Base-by-base conservation (phyloP, 2,329 filamentous ascomycete genomes). In the Fusarium clavum region DNA sequence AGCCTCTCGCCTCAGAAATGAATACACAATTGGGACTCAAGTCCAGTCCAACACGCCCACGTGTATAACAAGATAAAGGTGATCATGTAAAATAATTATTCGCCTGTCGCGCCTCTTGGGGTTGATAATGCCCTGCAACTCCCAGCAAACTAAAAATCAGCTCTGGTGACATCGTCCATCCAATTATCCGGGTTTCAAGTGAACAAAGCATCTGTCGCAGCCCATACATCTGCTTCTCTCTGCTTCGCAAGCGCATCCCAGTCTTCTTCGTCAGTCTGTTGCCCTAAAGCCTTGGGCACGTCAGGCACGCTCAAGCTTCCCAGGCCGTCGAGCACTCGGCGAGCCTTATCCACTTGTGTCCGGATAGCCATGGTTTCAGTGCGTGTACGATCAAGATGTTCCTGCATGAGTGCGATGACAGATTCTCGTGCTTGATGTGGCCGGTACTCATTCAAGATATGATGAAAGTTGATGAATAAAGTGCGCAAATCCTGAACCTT, bases 371-470 rank as follows among this genome's bases (percentile, higher is more conserved):
- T 85, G 2, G 94, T 94, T 80, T 98, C 94, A 57, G 87, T 87
- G 71, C 87, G 88, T 58, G 91, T 91, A 72, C 84, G 86, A 72
- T 93, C 90, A 30, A 97, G 82, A 75, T 95, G 92, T 71, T 92
- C 91, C 80, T 97, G 92, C 92, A 98, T 94, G 83, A 95, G 88
- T 71, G 91, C 82, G 32, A 97, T 97, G 61, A 97, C 84, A 29
- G 91, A 94, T 82, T 98, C 94, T 46, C 95, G 84, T 25, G 94
- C 94, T 81, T 98, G 95, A 78, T 98, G 94, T 12, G 94, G 94
- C 32, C 95, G 88, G 81, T 97, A 98, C 79, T 97, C 91, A 79
- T 99, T 99, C 71, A 98, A 89, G 57, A 97, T 86, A 76, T 97
- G 93, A 80, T 98, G 94, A 76, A 97, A 92, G 79, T 98, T 98